Conservation (phyloP, 2,329 filamentous ascomycete genomes). For the Aspergillus pseudoterreus region DNA sequence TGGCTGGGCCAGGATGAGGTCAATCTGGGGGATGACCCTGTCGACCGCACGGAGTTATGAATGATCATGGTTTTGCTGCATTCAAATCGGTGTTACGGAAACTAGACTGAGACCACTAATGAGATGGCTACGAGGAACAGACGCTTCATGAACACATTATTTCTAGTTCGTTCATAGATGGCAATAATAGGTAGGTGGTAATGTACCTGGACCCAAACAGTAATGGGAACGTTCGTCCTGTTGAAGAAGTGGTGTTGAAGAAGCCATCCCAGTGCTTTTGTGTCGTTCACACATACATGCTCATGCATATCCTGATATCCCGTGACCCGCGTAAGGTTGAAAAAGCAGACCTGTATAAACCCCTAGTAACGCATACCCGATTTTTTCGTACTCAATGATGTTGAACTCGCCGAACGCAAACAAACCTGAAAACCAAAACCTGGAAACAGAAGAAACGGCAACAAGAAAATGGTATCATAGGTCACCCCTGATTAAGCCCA, state of each 20-base stretch:
- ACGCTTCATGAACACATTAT: conserved; percentile 15
- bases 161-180: conserved; percentile 9
- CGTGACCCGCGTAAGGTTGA: conserved; percentile 38
- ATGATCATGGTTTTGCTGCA: not conserved
- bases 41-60: conserved; percentile 11
- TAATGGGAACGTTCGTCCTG: conserved; percentile 18
- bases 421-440: not conserved
- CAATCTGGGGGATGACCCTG: not conserved
- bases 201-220: not conserved
- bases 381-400: conserved; percentile 31
- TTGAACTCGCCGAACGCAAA: conserved; percentile 28
- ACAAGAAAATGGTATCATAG: conserved; percentile 17
- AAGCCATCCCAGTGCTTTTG: conserved; percentile 20
- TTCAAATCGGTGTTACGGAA: not conserved
- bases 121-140: no score
- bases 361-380: conserved; percentile 31
- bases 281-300: conserved; percentile 18
- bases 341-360: conserved; percentile 38
- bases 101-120: no score
- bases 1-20: conserved; percentile 36
- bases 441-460: conserved; percentile 6
- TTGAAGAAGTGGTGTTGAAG: conserved; percentile 25
- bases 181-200: not conserved
- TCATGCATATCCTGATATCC: conserved; percentile 28
- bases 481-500: conserved; percentile 2